Percentiles rank a stretch among this genome's conserved stretches.
These are phyloP conservation scores for Ogataea parapolymorpha DNA, from an alignment of 805 yeast genomes.

Conservation along the genomic window DNA sequence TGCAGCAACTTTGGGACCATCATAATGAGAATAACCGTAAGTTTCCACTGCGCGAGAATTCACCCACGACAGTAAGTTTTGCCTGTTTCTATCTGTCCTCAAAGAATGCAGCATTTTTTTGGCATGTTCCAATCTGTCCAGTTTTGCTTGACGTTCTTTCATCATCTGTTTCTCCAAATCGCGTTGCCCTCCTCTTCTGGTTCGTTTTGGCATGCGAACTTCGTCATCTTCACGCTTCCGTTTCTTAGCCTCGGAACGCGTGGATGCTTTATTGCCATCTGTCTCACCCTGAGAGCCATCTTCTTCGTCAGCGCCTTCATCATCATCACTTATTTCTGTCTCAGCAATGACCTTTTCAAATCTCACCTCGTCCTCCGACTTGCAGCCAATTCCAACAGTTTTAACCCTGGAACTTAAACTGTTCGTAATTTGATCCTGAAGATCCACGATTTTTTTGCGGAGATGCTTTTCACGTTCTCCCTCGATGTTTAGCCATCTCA, in stretches of 20 bases:
- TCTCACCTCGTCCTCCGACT: conserved; percentile 41
- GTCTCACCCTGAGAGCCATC: no score
- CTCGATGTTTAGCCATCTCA: conserved; percentile 69
- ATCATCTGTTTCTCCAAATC: conserved; percentile 32
- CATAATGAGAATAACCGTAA: conserved; percentile 52
- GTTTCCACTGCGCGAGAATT: conserved; percentile 53
- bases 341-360: conserved; percentile 39
- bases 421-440: conserved; percentile 49
- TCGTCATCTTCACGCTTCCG: conserved; percentile 25
- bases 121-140: conserved; percentile 23
- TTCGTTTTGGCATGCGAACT: conserved; percentile 31
- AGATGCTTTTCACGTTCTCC: conserved; percentile 71
- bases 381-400: conserved; percentile 44
- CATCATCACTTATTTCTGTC: conserved; percentile 36
- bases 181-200: conserved; percentile 33
- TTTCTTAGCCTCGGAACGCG: conserved; percentile 17
- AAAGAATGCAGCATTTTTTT: conserved; percentile 32
- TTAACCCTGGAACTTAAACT: conserved; percentile 59
- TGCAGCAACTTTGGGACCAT: conserved; percentile 37
- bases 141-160: conserved; percentile 33
- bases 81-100: conserved; percentile 38
- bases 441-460: conserved; percentile 53
- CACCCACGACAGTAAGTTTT: conserved; percentile 58
- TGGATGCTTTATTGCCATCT: conserved; percentile 22
- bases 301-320: conserved; percentile 16